A percentile compares a stretch with the other conserved stretches of the same genome.
phyloP scores from a whole-genome alignment of 306 rosid species.

The Calophaca sinica region DNA sequence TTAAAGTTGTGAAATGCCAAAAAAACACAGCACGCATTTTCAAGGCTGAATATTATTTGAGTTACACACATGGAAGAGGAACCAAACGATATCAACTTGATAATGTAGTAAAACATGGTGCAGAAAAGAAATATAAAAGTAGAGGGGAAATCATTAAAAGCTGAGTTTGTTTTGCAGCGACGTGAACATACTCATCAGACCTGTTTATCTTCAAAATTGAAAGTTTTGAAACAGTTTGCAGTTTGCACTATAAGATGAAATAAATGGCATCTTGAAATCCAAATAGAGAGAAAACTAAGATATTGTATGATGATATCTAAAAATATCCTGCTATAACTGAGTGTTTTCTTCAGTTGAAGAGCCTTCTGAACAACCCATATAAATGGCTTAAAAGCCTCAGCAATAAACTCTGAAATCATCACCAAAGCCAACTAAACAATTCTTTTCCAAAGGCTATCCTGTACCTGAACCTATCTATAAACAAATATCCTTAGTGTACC shows the following conservation, averaged over 20 bases:
- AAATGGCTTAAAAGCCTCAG: constrained; percentile 43
- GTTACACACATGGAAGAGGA: neutral
- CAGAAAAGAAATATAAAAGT: neutral
- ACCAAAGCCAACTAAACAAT: constrained; percentile 49
- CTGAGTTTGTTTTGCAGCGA: neutral
- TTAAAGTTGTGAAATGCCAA: neutral
- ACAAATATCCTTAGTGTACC: constrained; percentile 30
- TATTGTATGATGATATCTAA: neutral
- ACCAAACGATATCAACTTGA: constrained; percentile 12
- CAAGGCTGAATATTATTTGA: neutral
- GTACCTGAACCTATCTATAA: constrained; percentile 31
- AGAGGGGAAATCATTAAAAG: constrained; percentile 5
- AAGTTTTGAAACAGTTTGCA: neutral
- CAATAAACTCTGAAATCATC: constrained; percentile 6
- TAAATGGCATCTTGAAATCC: constrained; percentile 2
- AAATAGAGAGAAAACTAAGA: neutral
- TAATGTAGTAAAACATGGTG: neutral
- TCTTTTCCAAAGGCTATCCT: constrained; percentile 41
- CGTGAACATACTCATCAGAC: neutral
- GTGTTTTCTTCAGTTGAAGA: constrained; percentile 11
- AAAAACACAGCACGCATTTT: neutral
- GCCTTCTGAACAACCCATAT: constrained; percentile 38
- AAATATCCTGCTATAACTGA: too few relatives aligned
- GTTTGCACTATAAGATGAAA: neutral
- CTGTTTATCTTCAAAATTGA: neutral